A percentile compares a stretch with the other conserved stretches of the same genome.
Conservation (phyloP, 2,329 filamentous ascomycete species). For the Metarhizium rileyi region DNA sequence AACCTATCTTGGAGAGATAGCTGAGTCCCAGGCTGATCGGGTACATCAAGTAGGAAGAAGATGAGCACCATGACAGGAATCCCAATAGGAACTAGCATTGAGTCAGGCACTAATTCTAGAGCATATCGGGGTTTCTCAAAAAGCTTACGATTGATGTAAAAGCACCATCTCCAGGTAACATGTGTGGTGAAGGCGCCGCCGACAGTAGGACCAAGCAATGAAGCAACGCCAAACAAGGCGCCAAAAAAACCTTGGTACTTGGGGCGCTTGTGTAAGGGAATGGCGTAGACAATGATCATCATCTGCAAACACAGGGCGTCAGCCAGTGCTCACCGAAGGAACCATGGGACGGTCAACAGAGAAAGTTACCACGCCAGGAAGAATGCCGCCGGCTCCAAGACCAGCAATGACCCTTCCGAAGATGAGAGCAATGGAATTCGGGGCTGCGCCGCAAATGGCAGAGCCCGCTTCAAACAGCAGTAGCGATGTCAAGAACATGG, state of each 20-base stretch:
- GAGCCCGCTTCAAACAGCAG: constrained; percentile 18
- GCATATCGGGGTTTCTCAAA: not conserved
- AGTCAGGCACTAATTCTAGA: not conserved
- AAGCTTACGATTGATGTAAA: constrained; percentile 19
- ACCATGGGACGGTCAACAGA: constrained; percentile 24
- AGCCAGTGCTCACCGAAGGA: constrained; percentile 29
- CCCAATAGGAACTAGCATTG: constrained; percentile 19
- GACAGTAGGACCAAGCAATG: constrained; percentile 13
- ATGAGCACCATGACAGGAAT: constrained; percentile 17
- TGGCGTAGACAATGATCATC: constrained; percentile 5
- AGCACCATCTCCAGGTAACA: constrained; percentile 23
- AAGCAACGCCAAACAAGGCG: constrained; percentile 31
- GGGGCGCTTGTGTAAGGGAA: constrained; percentile 21
- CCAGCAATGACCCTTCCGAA: constrained; percentile 40
- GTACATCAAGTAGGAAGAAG: constrained; percentile 11
- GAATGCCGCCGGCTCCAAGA: constrained; percentile 40
- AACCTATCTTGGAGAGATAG: constrained; percentile 26
- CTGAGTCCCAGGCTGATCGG: constrained; percentile 10
- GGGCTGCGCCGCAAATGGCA: constrained; percentile 20
- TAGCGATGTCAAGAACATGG: constrained; percentile 11
- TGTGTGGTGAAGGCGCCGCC: constrained; percentile 18
- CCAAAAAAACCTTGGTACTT: constrained; percentile 19
- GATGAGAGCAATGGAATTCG: constrained; percentile 37
- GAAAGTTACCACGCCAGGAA: constrained; percentile 30
- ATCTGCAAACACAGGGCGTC: not conserved